Conservation (phyloP, 148 eudicot genomes). For the Linanthus parryae region DNA sequence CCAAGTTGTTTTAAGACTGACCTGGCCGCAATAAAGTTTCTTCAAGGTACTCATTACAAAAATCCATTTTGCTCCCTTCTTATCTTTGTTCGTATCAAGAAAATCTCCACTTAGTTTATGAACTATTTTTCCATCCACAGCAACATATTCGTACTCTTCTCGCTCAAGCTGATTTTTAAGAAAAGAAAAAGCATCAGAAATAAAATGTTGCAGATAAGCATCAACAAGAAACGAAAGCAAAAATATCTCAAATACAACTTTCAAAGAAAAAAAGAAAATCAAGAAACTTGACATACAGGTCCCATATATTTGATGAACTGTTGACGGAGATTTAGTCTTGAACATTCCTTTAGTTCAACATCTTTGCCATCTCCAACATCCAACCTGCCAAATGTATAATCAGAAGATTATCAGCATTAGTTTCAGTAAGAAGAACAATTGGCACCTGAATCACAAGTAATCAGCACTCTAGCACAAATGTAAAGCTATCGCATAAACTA, state of each 20-base stretch:
- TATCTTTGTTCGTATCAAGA: conserved; percentile 49
- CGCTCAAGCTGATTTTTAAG: conserved; percentile 66
- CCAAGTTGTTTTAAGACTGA: conserved; percentile 18
- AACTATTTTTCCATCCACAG: conserved; percentile 55
- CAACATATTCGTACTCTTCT: conserved; percentile 55
- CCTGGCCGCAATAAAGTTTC: conserved; percentile 78
- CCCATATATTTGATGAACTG: conserved; percentile 94
- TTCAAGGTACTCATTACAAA: conserved; percentile 91
- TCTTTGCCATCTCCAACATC: conserved; percentile 91
- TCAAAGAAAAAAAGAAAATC: conserved; percentile 4
- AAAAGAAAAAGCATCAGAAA: not conserved
- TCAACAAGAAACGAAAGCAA: too few relatives aligned
- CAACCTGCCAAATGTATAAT: conserved; percentile 45
- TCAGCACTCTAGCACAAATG: too few relatives aligned
- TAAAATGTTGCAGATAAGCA: conserved; percentile 2
- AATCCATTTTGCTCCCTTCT: conserved; percentile 58
- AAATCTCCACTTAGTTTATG: conserved; percentile 40
- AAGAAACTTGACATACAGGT: conserved; percentile 56
- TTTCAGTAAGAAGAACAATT: too few relatives aligned
- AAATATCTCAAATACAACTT: not conserved
- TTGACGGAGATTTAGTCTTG: conserved; percentile 67
- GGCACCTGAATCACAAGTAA: too few relatives aligned
- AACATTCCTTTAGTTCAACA: conserved; percentile 62
- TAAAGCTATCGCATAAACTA: too few relatives aligned
- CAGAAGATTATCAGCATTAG: not conserved